Evolutionary conservation across 306 rosid genomes (phyloP).

Genomic region (Cicer judaicum): DNA sequence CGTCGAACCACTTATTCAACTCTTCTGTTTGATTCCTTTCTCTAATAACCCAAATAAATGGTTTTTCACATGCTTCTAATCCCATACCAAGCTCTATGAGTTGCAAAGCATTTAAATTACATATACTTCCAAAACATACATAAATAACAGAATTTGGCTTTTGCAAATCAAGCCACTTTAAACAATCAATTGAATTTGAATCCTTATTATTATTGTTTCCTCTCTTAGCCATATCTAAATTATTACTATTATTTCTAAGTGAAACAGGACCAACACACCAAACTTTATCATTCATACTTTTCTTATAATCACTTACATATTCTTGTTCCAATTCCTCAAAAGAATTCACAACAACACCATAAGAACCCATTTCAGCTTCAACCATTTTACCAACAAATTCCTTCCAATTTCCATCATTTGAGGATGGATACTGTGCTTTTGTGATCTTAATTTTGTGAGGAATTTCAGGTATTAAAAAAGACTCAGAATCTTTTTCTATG

Average conservation of each 20-base stretch:
- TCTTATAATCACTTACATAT: slow-evolving; percentile 49
- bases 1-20: slow-evolving; percentile 53
- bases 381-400: slow-evolving; percentile 41
- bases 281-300: slow-evolving; percentile 40
- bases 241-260: slow-evolving; percentile 40
- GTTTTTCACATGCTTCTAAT: slow-evolving; percentile 54
- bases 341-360: slow-evolving; percentile 59
- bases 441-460: slow-evolving; percentile 55
- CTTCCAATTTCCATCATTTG: slow-evolving; percentile 13
- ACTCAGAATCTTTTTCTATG: slow-evolving; percentile 48
- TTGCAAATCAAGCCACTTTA: slow-evolving; percentile 60
- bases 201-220: slow-evolving; percentile 39
- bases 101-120: slow-evolving; percentile 48
- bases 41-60: slow-evolving; percentile 62
- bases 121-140: slow-evolving; percentile 62
- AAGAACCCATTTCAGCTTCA: slow-evolving; percentile 53
- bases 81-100: slow-evolving; percentile 60
- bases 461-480: slow-evolving; percentile 52
- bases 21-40: slow-evolving; percentile 48
- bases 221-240: slow-evolving; percentile 48
- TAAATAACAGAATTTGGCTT: slow-evolving; percentile 50
- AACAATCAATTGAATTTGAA: slow-evolving; percentile 45
- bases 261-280: slow-evolving; percentile 65
- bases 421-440: slow-evolving; percentile 44
- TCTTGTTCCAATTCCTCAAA: slow-evolving; percentile 64